A percentile compares a stretch with the other conserved stretches of the same genome.
phyloP scores from a whole-genome alignment of 1,139 yeast species.

The Debaryomyces fabryi region DNA sequence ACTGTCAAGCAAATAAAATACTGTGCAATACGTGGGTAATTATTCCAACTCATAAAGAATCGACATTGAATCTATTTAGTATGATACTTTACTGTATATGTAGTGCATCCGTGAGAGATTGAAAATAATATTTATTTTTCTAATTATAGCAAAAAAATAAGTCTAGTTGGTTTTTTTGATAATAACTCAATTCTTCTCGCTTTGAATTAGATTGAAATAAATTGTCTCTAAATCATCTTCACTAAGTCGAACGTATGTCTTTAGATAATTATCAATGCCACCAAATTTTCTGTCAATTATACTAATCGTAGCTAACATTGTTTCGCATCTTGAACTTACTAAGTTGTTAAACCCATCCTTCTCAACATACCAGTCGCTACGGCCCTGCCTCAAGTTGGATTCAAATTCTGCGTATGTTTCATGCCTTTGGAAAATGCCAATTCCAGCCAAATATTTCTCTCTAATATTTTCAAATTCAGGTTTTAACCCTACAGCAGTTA shows the following conservation, averaged over 20 bases:
- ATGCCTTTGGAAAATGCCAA: slow-evolving; percentile 31
- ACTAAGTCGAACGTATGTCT: slow-evolving; percentile 47
- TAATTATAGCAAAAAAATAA: too few relatives aligned
- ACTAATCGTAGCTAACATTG: slow-evolving; percentile 68
- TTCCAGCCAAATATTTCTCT: slow-evolving; percentile 32
- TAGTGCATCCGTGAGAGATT: too few relatives aligned
- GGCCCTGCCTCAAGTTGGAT: slow-evolving; percentile 36
- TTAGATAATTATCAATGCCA: slow-evolving; percentile 58
- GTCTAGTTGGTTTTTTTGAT: not conserved
- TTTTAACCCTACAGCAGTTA: slow-evolving; percentile 66
- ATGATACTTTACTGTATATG: not conserved
- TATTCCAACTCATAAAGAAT: not conserved
- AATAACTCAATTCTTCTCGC: not conserved
- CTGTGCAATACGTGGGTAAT: not conserved
- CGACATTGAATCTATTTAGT: not conserved
- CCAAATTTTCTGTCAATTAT: slow-evolving; percentile 55
- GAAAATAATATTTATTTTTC: too few relatives aligned
- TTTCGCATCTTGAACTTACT: slow-evolving; percentile 68
- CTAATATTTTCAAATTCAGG: slow-evolving; percentile 50
- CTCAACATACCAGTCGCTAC: slow-evolving; percentile 44
- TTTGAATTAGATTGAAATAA: slow-evolving; percentile 43
- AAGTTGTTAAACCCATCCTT: slow-evolving; percentile 58
- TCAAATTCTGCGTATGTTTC: slow-evolving; percentile 22
- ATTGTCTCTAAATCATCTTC: slow-evolving; percentile 54
- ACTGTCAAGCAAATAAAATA: not conserved